phyloP scores from a whole-genome alignment of 2,329 filamentous ascomycete genomes.

The Diplodia mutila region DNA sequence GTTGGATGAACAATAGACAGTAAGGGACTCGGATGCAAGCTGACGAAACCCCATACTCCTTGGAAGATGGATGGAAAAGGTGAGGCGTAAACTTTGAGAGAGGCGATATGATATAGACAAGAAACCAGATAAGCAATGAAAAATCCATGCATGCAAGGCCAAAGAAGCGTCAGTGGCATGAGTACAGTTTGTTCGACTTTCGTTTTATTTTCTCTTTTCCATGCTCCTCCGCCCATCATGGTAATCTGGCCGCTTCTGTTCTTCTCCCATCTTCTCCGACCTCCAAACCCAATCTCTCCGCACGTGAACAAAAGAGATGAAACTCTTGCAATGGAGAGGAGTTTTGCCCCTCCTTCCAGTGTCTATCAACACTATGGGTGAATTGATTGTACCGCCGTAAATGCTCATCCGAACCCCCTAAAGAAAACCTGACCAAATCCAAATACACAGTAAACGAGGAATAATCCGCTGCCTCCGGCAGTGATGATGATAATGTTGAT shows the following conservation, averaged over 20 bases:
- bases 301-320: not conserved
- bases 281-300: not conserved
- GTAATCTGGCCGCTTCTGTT: not conserved
- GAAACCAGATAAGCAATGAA: not conserved
- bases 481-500: not conserved
- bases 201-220: not conserved
- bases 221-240: not conserved
- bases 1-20: too few relatives aligned
- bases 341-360: not conserved
- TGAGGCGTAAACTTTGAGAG: not conserved
- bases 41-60: not conserved
- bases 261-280: not conserved
- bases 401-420: not conserved
- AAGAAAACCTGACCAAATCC: conserved; percentile 4
- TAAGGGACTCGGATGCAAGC: too few relatives aligned
- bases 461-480: not conserved
- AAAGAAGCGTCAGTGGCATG: not conserved
- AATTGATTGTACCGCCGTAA: not conserved
- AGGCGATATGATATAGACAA: not conserved
- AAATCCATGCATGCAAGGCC: not conserved
- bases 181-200: not conserved
- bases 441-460: conserved; percentile 15
- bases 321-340: not conserved
- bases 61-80: not conserved
- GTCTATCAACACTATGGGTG: conserved; percentile 19